A percentile compares a stretch with the other conserved stretches of the same genome.
These are phyloP conservation scores for Amoebophrya sp. DNA, from an alignment of 169 alveolate species.

Conservation along the genomic window DNA sequence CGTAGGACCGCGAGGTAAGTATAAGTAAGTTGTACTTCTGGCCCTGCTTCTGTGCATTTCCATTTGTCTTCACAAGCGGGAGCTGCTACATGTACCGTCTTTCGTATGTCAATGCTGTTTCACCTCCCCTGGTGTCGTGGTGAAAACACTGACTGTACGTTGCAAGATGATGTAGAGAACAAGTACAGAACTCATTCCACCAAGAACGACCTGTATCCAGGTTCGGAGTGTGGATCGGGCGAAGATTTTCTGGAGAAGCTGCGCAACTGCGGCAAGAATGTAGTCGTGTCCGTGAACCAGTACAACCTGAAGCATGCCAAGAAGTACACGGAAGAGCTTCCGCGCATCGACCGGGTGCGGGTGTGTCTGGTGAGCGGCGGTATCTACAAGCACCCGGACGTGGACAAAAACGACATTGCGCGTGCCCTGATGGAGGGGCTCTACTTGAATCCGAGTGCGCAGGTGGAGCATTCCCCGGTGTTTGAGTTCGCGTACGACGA, in stretches of 20 bases:
- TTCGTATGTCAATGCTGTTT: too few relatives aligned
- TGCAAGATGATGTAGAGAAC: too few relatives aligned
- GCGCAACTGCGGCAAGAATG: not conserved
- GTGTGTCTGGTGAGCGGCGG: not conserved
- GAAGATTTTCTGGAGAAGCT: not conserved
- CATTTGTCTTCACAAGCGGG: too few relatives aligned
- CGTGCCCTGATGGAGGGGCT: not conserved
- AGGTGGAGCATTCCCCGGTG: not conserved
- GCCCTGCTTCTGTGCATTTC: too few relatives aligned
- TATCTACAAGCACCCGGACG: constrained; percentile 22
- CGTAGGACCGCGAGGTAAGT: not conserved
- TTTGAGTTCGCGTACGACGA: not conserved
- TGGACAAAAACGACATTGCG: not conserved
- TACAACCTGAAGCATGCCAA: constrained; percentile 10
- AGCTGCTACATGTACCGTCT: too few relatives aligned
- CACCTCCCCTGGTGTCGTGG: too few relatives aligned
- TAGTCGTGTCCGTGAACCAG: not conserved
- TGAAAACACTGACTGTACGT: too few relatives aligned
- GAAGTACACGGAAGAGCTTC: not conserved
- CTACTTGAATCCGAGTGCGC: not conserved
- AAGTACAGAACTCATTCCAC: too few relatives aligned
- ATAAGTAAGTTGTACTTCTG: too few relatives aligned
- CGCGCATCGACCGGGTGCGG: not conserved
- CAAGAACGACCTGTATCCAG: not conserved
- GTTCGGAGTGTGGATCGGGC: not conserved